Base-by-base conservation (phyloP, 2,329 filamentous ascomycete species). In the Aurifilum marmelostoma region DNA sequence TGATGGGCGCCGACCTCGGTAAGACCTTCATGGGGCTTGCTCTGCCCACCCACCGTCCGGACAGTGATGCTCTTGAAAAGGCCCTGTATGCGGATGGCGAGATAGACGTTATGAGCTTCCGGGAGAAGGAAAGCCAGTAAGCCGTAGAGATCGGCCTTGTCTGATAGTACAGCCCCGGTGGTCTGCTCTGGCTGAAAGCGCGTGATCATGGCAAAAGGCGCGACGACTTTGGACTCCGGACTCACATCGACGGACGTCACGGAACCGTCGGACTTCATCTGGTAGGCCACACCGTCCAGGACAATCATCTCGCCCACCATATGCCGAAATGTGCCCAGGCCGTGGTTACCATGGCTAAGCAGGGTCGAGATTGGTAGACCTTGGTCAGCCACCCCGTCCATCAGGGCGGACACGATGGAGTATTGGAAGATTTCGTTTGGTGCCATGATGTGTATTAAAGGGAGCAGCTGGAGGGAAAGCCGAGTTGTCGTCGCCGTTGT, bases 221-320 rank as follows among this genome's bases (percentile, higher is more conserved):
- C 74, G 67, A 79, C 72, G 60, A 71, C 74, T 1, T 71, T 67
- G 16, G 68, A 63, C 43, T 58, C 58, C 11, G 71, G 66, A 18
- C 74, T 69, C 37, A 73, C 61, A 54, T 74, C 69, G 67, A 79
- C 68, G 47, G 72, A 66, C 0, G 69, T 67, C 9, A 78, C 73
- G 29, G 75, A 73, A 2, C 77, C 77, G 68, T 80, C 78, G 5
- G 74, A 74, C 63, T 78, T 78, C 77, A 80, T 80, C 66, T 79
- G 77, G 70, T 76, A 79, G 37, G 76, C 69, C 1, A 72, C 60
- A 29, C 77, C 76, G 66, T 79, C 75, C 27, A 79, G 69, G 16
- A 79, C 67, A 61, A 79, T 77, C 75, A 80, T 77, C 72, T 80
- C 78, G 72, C 78, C 78, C 24, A 67, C 70, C 75, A 79, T 78